phyloP scores from a whole-genome alignment of 2,329 filamentous ascomycete genomes.

The Gyromitra esculenta region DNA sequence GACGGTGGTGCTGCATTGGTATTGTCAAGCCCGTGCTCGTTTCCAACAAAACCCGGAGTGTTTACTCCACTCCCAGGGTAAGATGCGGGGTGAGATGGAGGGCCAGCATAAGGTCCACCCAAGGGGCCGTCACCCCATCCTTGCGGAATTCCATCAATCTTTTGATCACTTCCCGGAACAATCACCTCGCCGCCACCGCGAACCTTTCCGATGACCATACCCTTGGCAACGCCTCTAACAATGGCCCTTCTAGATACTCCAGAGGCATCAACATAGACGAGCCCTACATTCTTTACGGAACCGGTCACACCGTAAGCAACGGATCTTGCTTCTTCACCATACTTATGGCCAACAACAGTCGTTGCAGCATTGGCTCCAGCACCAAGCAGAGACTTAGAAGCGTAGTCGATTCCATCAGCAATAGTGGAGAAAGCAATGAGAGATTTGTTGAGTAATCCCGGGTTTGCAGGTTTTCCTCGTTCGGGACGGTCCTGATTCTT shows the following conservation, averaged over 20 bases:
- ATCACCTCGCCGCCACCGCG: slow-evolving; percentile 74
- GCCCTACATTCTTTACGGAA: slow-evolving; percentile 92
- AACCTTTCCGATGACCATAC: slow-evolving; percentile 89
- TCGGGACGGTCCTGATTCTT: slow-evolving; percentile 62
- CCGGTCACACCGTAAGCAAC: slow-evolving; percentile 79
- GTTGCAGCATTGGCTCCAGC: slow-evolving; percentile 81
- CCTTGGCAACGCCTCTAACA: slow-evolving; percentile 93
- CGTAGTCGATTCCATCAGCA: slow-evolving; percentile 90
- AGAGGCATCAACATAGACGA: slow-evolving; percentile 96
- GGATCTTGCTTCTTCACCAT: slow-evolving; percentile 83
- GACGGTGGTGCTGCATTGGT: slow-evolving; percentile 25
- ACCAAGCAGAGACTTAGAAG: slow-evolving; percentile 78
- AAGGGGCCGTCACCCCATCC: slow-evolving; percentile 41
- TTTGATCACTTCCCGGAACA: slow-evolving; percentile 38
- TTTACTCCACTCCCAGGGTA: slow-evolving; percentile 23
- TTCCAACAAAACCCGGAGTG: neutral
- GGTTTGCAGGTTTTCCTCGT: slow-evolving; percentile 67
- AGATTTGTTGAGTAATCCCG: slow-evolving; percentile 91
- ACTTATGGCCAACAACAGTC: slow-evolving; percentile 87
- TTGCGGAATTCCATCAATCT: slow-evolving; percentile 40
- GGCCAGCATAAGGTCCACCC: slow-evolving; percentile 39
- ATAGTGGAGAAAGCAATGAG: slow-evolving; percentile 96
- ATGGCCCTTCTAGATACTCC: slow-evolving; percentile 90
- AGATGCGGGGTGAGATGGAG: slow-evolving; percentile 18
- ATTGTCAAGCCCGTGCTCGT: slow-evolving; percentile 16